Conservation (phyloP, 202 grass and related monocot species). For the Zoysia matrella region DNA sequence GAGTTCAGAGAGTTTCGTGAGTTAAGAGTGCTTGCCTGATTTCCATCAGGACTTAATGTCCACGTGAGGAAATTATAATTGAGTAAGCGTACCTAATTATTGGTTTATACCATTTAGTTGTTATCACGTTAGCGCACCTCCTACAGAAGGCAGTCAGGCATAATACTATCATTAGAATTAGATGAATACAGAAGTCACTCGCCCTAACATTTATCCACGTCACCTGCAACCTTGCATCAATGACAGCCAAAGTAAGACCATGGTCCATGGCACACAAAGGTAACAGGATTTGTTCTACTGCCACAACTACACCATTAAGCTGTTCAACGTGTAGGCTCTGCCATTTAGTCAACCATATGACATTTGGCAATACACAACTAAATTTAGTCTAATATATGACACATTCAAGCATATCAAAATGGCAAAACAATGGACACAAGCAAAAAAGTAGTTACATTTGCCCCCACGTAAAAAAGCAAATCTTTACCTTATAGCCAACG, state of each 20-base stretch:
- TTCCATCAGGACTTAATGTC: neutral
- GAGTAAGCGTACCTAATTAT: neutral
- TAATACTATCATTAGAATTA: neutral
- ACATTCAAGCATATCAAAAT: too few relatives aligned
- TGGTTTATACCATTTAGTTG: neutral
- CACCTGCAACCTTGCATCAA: neutral
- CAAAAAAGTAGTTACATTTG: neutral
- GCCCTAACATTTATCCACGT: neutral
- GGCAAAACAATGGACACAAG: neutral
- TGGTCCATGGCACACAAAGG: neutral
- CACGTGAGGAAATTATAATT: neutral
- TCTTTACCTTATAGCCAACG: constrained; percentile 84
- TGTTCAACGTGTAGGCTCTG: neutral
- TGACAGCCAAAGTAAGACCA: neutral
- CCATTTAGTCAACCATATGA: neutral
- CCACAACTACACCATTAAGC: neutral
- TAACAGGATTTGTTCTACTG: neutral
- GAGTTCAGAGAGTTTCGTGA: neutral
- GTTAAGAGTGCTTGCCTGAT: neutral
- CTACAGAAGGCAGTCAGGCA: neutral
- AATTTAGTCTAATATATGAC: too few relatives aligned
- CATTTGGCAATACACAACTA: too few relatives aligned
- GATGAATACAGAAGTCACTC: neutral
- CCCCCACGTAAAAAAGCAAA: constrained; percentile 10
- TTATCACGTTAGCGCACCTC: neutral